These are phyloP conservation scores for Salix exigua DNA, from an alignment of 345 rosid genomes.

Conservation along the genomic window DNA sequence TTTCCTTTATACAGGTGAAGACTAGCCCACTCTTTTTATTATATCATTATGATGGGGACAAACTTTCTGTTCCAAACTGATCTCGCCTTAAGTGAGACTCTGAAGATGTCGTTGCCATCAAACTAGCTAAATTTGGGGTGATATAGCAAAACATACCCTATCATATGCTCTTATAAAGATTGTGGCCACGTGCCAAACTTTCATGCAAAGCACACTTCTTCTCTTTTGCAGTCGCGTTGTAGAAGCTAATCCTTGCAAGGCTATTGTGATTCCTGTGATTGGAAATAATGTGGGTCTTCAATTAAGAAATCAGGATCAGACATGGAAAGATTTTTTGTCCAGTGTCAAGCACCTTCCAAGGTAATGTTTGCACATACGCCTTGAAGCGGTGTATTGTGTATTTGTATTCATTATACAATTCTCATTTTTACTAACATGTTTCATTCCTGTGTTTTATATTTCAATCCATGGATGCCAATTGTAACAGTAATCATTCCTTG, in stretches of 20 bases:
- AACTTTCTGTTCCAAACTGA: too few species aligned
- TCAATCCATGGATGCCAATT: not conserved
- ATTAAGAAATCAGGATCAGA: not conserved
- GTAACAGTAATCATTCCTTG: slow-evolving; percentile 10
- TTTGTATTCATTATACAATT: not conserved
- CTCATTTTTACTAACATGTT: not conserved
- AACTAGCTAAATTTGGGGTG: too few species aligned
- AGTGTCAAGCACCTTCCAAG: not conserved
- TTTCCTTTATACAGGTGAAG: slow-evolving; percentile 76
- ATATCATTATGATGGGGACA: too few species aligned
- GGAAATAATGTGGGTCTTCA: not conserved
- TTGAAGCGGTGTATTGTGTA: not conserved
- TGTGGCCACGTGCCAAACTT: too few species aligned
- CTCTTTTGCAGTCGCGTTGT: not conserved
- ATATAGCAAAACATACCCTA: too few species aligned
- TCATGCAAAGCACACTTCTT: not conserved
- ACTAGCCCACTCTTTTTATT: too few species aligned
- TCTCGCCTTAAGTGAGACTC: too few species aligned
- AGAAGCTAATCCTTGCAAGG: not conserved
- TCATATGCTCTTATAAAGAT: not conserved
- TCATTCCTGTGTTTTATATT: not conserved
- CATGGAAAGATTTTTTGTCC: not conserved
- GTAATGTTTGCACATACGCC: not conserved
- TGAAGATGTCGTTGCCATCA: too few species aligned
- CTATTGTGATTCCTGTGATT: not conserved